These are phyloP conservation scores for Glutinoglossum americanum DNA, from an alignment of 495 filamentous ascomycete species.

Conservation along the genomic window DNA sequence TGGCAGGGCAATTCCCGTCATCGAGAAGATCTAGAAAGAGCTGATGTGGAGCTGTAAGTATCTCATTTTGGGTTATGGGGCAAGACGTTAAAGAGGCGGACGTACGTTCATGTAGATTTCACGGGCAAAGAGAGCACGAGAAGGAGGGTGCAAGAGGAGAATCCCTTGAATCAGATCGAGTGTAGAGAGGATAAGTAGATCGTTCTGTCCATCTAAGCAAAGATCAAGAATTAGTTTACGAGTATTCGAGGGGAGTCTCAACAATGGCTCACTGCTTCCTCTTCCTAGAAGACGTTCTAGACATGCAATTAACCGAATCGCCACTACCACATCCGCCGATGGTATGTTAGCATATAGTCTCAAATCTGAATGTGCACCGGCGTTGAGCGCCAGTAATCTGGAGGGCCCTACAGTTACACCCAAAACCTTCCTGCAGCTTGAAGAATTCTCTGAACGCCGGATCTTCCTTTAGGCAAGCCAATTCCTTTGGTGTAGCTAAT, in stretches of 20 bases:
- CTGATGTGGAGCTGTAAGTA: conserved; percentile 12
- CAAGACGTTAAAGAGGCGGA: conserved; percentile 4
- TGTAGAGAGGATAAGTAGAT: conserved; percentile 70
- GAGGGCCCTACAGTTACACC: conserved; percentile 57
- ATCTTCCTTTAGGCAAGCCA: conserved; percentile 53
- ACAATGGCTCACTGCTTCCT: conserved; percentile 28
- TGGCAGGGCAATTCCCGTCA: conserved; percentile 70
- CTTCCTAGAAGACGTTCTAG: conserved; percentile 74
- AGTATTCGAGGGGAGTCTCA: background rate
- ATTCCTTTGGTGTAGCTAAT: conserved; percentile 25
- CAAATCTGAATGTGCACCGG: background rate
- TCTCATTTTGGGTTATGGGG: background rate
- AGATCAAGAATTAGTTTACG: background rate
- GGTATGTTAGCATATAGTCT: background rate
- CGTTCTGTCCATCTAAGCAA: conserved; percentile 49
- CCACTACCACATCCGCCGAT: conserved; percentile 27
- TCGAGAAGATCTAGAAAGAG: conserved; percentile 88
- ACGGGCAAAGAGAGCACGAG: conserved; percentile 64
- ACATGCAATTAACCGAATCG: conserved; percentile 64
- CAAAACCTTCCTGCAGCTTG: conserved; percentile 86
- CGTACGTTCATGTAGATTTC: conserved; percentile 84
- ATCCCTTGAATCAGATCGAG: conserved; percentile 81
- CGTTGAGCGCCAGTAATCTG: background rate
- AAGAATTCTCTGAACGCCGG: conserved; percentile 92
- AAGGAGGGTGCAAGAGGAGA: conserved; percentile 82